Conservation (phyloP, 441 rosid species). For the Aleurites moluccanus region DNA sequence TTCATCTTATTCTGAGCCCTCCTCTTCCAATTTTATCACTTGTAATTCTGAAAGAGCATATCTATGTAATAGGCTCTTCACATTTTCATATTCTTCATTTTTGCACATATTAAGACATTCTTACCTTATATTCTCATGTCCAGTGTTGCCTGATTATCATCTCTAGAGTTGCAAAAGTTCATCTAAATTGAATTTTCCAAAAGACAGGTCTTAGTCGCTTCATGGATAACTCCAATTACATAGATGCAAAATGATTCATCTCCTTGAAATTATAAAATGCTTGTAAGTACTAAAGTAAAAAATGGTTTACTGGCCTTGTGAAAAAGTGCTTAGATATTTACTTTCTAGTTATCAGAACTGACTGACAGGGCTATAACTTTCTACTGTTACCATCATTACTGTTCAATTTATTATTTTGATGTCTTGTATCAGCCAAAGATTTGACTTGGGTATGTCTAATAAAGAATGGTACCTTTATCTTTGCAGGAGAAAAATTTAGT, state of each 20-base stretch:
- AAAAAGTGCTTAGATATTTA: background rate
- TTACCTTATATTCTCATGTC: background rate
- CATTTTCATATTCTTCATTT: background rate
- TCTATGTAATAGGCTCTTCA: background rate
- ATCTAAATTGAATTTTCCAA: background rate
- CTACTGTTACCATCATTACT: background rate
- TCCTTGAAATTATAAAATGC: background rate
- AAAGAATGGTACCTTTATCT: constrained; percentile 1
- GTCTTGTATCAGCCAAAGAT: background rate
- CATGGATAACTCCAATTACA: background rate
- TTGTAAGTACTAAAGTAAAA: background rate
- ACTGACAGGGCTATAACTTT: background rate
- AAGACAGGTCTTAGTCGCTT: background rate
- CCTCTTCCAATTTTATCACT: background rate
- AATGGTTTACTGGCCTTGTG: background rate
- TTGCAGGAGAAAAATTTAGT: constrained; percentile 68
- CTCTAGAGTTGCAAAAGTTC: background rate
- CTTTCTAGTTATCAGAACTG: background rate
- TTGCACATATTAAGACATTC: background rate
- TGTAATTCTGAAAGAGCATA: background rate
- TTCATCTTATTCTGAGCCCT: background rate
- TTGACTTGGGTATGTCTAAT: background rate
- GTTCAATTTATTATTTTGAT: background rate
- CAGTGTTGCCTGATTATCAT: background rate
- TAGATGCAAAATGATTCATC: background rate